These are phyloP conservation scores for Elaeis oleifera DNA, from an alignment of 202 grass and related monocot genomes.

Conservation along the genomic window DNA sequence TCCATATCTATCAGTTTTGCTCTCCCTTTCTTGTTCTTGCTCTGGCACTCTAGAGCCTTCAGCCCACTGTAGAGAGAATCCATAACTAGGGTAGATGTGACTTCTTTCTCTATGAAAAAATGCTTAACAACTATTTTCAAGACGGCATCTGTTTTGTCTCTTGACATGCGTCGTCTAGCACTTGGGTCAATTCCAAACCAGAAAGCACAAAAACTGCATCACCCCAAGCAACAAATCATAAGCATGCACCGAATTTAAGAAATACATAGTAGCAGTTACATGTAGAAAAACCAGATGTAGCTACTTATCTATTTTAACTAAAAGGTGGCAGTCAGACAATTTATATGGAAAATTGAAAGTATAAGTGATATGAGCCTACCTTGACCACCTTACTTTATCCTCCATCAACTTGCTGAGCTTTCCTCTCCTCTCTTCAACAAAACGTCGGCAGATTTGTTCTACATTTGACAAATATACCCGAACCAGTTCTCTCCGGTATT, in stretches of 20 bases:
- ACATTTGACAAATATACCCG: conserved; percentile 75
- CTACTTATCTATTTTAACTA: too few species aligned
- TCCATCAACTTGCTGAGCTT: conserved; percentile 72
- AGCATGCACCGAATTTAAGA: too few species aligned
- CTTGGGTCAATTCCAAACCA: conserved; percentile 61
- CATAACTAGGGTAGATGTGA: conserved; percentile 90
- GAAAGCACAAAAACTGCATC: conserved; percentile 73
- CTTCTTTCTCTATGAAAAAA: conserved; percentile 91
- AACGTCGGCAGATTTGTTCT: conserved; percentile 67
- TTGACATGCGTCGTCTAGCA: conserved; percentile 52
- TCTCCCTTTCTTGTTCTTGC: conserved; percentile 49
- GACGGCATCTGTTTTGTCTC: conserved; percentile 60
- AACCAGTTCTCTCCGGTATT: conserved; percentile 74
- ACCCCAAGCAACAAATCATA: background rate
- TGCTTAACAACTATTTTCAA: conserved; percentile 78
- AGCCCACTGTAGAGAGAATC: conserved; percentile 68
- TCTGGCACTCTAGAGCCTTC: conserved; percentile 68
- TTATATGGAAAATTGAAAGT: too few species aligned
- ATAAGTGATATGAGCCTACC: conserved; percentile 20
- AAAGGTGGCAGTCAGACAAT: too few species aligned
- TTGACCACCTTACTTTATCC: conserved; percentile 66
- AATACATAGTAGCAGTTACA: too few species aligned
- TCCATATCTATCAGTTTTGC: conserved; percentile 39
- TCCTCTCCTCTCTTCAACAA: conserved; percentile 69
- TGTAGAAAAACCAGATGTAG: too few species aligned